These are phyloP conservation scores for Diaporthe ilicicola DNA, from an alignment of 2,329 filamentous ascomycete genomes.

Conservation along the genomic window DNA sequence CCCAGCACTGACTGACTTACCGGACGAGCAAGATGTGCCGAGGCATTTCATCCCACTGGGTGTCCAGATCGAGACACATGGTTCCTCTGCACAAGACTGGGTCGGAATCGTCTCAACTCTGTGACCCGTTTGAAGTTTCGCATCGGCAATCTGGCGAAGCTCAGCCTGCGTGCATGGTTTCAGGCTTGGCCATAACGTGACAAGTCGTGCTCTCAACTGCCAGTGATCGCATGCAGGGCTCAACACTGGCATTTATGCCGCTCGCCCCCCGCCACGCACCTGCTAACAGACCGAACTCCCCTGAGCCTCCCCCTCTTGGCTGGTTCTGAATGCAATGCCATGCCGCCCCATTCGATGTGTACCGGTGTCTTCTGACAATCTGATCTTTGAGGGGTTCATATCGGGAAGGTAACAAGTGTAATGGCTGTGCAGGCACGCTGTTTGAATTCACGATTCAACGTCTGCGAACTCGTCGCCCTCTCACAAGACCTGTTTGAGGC, in stretches of 20 bases:
- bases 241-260: neutral
- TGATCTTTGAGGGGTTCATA: no score
- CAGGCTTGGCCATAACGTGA: slow-evolving; percentile 6
- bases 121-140: slow-evolving; percentile 24
- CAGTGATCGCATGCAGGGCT: neutral
- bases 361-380: no score
- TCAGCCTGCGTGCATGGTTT: neutral
- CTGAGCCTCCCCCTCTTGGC: no score
- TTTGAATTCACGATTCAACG: no score
- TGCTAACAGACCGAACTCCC: neutral
- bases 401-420: no score
- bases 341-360: no score
- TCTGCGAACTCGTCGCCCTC: no score
- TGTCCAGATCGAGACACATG: neutral
- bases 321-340: no score
- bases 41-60: neutral
- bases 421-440: no score
- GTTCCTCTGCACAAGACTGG: neutral
- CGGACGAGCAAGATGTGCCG: neutral
- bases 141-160: neutral
- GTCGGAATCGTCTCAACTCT: slow-evolving; percentile 22
- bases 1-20: neutral
- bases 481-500: no score
- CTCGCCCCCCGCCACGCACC: neutral
- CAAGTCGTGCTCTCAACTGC: neutral